Base-by-base conservation (phyloP, 306 rosid species). In the Cicer arietinum region DNA sequence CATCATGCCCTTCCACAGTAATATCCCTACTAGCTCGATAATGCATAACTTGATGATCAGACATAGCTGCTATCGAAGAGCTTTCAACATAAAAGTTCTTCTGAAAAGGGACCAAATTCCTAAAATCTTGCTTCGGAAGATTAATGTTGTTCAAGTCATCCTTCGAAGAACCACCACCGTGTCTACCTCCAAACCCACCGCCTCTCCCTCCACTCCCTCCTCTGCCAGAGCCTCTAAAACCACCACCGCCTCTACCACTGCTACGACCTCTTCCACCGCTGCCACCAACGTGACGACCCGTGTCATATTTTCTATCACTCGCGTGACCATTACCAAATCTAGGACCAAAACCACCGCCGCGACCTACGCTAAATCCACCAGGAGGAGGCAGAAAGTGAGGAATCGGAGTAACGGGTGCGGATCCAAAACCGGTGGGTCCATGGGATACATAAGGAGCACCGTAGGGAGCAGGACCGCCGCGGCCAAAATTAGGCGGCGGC, bases 51-150 rank as follows among this genome's bases (percentile, higher is more conserved):
- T 94, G 92, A 5, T 84, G 84, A 65, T 92, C 98, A 52, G 95
- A 78, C 96, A 91, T 90, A 3, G 90, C 93, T 66, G 77, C 63
- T 50, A 92, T 87, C 0, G 87, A 81, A 35, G 88, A 80, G 77
- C 82, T 79, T 77, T 91, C 98, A 5, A 82, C 57, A 51, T 94
- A 90, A 50, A 94, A 94, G 22, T 84, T 90, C 89, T 94, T 94
- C 85, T 90, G 95, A 67, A 94, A 91, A 54, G 95, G 97, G 40
- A 91, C 94, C 86, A 94, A 77, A 76, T 86, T 86, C 45, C 84
- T 86, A 77, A 94, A 94, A 82, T 88, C 89, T 77, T 91, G 97
- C 85, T 81, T 88, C 0, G 98, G 97, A 25, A 94, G 94, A 30
- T 88, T 45, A 58, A 94, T 63, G 44, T 76, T 87, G 69, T 91